Conservation (phyloP, 169 alveolate species). For the Plasmodium billcollinsi region DNA sequence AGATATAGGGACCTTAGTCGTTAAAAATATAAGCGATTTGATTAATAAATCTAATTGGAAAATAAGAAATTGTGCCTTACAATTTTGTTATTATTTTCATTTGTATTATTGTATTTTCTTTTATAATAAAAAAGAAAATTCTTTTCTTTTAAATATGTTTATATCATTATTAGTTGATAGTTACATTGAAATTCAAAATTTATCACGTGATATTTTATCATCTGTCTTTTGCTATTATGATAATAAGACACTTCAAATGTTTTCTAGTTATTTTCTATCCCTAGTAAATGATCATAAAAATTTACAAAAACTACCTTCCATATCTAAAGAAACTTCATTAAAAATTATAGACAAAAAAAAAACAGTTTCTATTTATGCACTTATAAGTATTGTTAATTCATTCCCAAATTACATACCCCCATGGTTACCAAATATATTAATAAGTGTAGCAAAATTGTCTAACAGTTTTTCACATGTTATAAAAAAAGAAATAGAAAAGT, state of each 20-base stretch:
- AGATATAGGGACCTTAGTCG: conserved; percentile 21
- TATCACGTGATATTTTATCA: conserved; percentile 54
- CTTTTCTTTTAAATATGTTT: conserved; percentile 51
- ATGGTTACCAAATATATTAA: conserved; percentile 87
- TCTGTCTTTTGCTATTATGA: conserved; percentile 68
- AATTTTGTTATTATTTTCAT: conserved; percentile 58
- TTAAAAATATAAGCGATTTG: conserved; percentile 14
- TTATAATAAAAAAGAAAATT: conserved; percentile 39
- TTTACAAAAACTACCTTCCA: conserved; percentile 7
- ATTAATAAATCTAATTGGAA: conserved; percentile 54
- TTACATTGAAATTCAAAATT: conserved; percentile 64
- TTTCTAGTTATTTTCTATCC: conserved; percentile 32
- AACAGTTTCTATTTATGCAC: conserved; percentile 56
- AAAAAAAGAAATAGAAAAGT: conserved; percentile 84
- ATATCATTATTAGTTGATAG: conserved; percentile 65
- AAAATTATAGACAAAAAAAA: conserved; percentile 48
- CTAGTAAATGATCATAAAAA: conserved; percentile 11
- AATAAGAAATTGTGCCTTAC: conserved; percentile 49
- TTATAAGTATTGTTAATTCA: conserved; percentile 72
- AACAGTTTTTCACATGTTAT: conserved; percentile 57
- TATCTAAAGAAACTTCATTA: not conserved
- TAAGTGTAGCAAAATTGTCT: conserved; percentile 81
- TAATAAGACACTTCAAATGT: conserved; percentile 12
- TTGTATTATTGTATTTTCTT: conserved; percentile 54
- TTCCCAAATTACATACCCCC: conserved; percentile 83